These are phyloP conservation scores for Fusarium solani-melongenae DNA, from an alignment of 2,329 filamentous ascomycete genomes.

Conservation along the genomic window DNA sequence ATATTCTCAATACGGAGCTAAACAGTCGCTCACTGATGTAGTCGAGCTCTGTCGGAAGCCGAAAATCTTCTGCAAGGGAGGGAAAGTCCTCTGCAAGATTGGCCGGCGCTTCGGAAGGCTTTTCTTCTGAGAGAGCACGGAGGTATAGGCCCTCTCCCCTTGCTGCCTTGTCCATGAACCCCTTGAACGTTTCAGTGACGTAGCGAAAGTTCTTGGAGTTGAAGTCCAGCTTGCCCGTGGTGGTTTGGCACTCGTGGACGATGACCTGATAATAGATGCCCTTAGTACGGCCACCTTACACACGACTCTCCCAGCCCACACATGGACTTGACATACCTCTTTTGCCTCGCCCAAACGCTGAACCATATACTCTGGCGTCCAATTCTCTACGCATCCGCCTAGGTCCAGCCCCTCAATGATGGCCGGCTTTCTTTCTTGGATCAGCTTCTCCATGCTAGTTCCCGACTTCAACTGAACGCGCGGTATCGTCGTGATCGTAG, in stretches of 20 bases:
- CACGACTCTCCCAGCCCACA: not conserved
- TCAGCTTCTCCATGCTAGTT: slow-evolving; percentile 69
- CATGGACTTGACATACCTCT: slow-evolving; percentile 57
- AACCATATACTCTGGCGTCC: slow-evolving; percentile 77
- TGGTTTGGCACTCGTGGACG: slow-evolving; percentile 73
- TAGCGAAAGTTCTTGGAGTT: slow-evolving; percentile 86
- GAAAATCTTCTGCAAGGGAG: slow-evolving; percentile 74
- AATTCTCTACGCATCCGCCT: slow-evolving; percentile 73
- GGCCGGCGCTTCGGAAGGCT: slow-evolving; percentile 77
- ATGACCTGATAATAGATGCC: slow-evolving; percentile 63
- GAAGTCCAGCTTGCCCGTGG: slow-evolving; percentile 78
- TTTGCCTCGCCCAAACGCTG: slow-evolving; percentile 69
- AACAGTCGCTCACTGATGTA: slow-evolving; percentile 73
- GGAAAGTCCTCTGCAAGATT: slow-evolving; percentile 79
- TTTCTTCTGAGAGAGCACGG: slow-evolving; percentile 77
- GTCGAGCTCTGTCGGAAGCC: slow-evolving; percentile 70
- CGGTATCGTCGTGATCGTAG: slow-evolving; percentile 54
- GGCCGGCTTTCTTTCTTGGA: slow-evolving; percentile 64
- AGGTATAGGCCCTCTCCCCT: slow-evolving; percentile 76
- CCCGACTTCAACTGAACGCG: slow-evolving; percentile 62
- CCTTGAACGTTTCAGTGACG: slow-evolving; percentile 72
- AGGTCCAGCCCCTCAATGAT: slow-evolving; percentile 74
- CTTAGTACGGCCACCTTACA: slow-evolving; percentile 2
- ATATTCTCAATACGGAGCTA: slow-evolving; percentile 83
- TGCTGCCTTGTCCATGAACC: slow-evolving; percentile 71